Evolutionary conservation across 345 rosid species (phyloP).

Genomic region (Sapria himalayana): DNA sequence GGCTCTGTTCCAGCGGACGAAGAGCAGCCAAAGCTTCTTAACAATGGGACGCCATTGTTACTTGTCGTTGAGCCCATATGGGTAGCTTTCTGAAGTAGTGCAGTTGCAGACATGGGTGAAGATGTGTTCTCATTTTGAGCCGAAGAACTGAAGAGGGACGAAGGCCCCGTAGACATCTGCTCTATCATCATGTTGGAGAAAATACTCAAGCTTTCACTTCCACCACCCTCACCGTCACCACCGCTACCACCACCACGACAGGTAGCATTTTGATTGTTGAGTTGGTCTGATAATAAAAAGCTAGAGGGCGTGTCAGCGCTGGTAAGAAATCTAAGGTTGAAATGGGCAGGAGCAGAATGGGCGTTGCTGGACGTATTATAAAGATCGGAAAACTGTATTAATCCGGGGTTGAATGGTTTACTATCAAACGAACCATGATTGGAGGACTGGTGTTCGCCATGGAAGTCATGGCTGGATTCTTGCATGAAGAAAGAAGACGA

Average conservation of each 20-base stretch:
- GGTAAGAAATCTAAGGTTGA: slow-evolving; percentile 43
- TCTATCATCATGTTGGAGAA: slow-evolving; percentile 26
- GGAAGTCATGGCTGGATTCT: slow-evolving; percentile 27
- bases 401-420: slow-evolving; percentile 19
- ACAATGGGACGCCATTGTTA: slow-evolving; percentile 22
- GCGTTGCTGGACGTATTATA: slow-evolving; percentile 12
- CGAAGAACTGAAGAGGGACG: slow-evolving; percentile 32
- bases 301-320: slow-evolving; percentile 11
- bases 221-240: too few species aligned
- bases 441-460: slow-evolving; percentile 22
- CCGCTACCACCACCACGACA: slow-evolving; percentile 6
- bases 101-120: slow-evolving; percentile 61
- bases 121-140: slow-evolving; percentile 21
- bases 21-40: slow-evolving; percentile 30
- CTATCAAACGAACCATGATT: slow-evolving; percentile 15
- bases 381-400: slow-evolving; percentile 36
- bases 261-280: slow-evolving; percentile 16
- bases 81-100: slow-evolving; percentile 65
- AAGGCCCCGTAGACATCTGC: slow-evolving; percentile 19
- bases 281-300: slow-evolving; percentile 19
- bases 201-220: slow-evolving; percentile 16
- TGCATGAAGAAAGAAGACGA: slow-evolving; percentile 31
- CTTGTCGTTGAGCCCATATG: slow-evolving; percentile 54
- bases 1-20: slow-evolving; percentile 17
- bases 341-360: slow-evolving; percentile 16